These are phyloP conservation scores for Brassica juncea DNA, from an alignment of 345 rosid species.

Conservation along the genomic window DNA sequence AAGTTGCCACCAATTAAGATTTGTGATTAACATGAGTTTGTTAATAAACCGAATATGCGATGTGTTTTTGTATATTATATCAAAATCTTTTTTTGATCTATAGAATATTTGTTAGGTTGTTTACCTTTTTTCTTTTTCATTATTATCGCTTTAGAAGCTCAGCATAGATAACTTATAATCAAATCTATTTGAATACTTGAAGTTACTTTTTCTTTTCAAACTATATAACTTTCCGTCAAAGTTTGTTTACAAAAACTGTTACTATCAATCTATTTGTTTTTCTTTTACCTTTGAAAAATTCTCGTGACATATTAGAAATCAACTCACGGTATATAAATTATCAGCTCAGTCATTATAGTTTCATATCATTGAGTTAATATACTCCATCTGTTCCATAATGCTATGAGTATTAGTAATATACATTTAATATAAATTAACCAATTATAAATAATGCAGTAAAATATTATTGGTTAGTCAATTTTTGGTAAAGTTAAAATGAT, in stretches of 20 bases:
- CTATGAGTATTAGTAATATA: too few relatives aligned
- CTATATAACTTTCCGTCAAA: background rate
- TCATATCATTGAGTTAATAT: too few relatives aligned
- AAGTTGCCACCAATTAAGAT: conserved; percentile 10
- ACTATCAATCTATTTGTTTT: background rate
- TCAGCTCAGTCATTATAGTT: too few relatives aligned
- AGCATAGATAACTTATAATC: background rate
- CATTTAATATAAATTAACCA: too few relatives aligned
- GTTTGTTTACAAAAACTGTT: background rate
- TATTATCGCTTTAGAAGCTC: background rate
- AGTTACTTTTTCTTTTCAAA: background rate
- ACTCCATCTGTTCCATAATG: too few relatives aligned
- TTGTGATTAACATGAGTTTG: conserved; percentile 17
- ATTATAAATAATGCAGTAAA: too few relatives aligned
- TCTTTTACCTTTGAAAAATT: background rate
- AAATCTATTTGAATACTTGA: background rate
- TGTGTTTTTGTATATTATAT: background rate
- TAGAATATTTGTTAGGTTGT: conserved; percentile 12
- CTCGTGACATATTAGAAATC: background rate
- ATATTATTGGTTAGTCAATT: too few relatives aligned
- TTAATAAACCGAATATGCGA: conserved; percentile 14
- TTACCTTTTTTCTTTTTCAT: conserved; percentile 2
- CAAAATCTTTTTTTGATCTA: background rate
- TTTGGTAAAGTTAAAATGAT: too few relatives aligned
- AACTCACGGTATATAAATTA: background rate